Evolutionary conservation across 176 grass and related monocot species (phyloP).

Genomic region (maize (Zea mays)): DNA sequence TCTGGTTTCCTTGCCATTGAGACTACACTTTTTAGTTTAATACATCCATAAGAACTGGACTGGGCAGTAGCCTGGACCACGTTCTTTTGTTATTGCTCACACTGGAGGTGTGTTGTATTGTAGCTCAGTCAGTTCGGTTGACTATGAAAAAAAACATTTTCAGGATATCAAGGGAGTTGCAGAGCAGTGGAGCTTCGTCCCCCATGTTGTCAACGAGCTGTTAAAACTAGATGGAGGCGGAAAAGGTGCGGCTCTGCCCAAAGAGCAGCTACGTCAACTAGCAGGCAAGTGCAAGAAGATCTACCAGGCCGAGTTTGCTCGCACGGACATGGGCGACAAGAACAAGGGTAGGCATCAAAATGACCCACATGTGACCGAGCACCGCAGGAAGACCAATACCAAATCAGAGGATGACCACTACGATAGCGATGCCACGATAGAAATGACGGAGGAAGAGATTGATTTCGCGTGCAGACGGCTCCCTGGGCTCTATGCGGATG

Average conservation of each 20-base stretch:
- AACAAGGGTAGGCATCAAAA: conserved; percentile 40
- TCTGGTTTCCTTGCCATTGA: neutral
- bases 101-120: neutral
- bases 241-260: conserved; percentile 42
- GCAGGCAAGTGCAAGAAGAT: conserved; percentile 72
- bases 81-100: neutral
- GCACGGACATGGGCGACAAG: conserved; percentile 20
- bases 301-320: conserved; percentile 57
- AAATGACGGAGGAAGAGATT: conserved; percentile 96
- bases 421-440: conserved; percentile 81
- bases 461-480: conserved; percentile 61
- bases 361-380: conserved; percentile 12
- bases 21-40: neutral
- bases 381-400: conserved; percentile 2
- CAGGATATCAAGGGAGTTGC: conserved; percentile 63
- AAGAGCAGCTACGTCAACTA: conserved; percentile 53
- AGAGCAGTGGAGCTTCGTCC: conserved; percentile 83
- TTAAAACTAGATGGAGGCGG: conserved; percentile 45
- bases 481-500: conserved; percentile 22
- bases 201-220: conserved; percentile 66
- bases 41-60: neutral
- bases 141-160: conserved; percentile 17
- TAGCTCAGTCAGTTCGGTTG: conserved; percentile 3
- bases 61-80: neutral
- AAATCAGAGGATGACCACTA: conserved; percentile 41